Evolutionary conservation across 2,329 filamentous ascomycete species (phyloP).

Genomic region (Epichloe sibirici): DNA sequence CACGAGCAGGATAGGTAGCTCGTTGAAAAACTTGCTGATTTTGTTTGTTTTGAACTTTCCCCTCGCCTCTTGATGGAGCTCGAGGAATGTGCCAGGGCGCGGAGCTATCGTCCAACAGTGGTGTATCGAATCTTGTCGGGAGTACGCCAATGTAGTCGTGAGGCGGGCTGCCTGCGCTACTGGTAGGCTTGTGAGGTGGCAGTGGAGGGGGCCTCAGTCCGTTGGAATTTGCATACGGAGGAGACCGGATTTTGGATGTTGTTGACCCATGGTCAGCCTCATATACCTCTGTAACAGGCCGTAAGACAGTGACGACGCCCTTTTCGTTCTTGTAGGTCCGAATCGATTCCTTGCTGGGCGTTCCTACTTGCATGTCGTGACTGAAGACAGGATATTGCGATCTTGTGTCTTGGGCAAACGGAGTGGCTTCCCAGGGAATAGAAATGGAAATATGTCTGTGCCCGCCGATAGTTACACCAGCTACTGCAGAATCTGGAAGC

Average conservation of each 20-base stretch:
- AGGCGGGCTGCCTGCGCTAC: slow-evolving; percentile 8
- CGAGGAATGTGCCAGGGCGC: slow-evolving; percentile 7
- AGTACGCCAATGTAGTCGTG: slow-evolving; percentile 13
- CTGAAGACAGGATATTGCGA: slow-evolving; percentile 23
- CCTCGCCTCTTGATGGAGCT: slow-evolving; percentile 3
- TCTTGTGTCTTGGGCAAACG: slow-evolving; percentile 22
- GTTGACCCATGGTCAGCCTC: slow-evolving; percentile 5
- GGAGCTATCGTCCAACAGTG: slow-evolving; percentile 11
- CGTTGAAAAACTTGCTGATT: slow-evolving; percentile 5
- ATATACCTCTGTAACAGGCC: slow-evolving; percentile 16
- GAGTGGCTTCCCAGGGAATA: slow-evolving; percentile 39
- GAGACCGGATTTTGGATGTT: not conserved
- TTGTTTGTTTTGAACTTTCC: not conserved
- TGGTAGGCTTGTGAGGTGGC: slow-evolving; percentile 7
- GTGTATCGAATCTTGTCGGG: slow-evolving; percentile 12
- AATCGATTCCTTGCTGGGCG: slow-evolving; percentile 9
- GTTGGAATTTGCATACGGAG: slow-evolving; percentile 1
- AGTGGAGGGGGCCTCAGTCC: not conserved
- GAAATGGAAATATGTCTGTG: slow-evolving; percentile 49
- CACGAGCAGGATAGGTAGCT: slow-evolving; percentile 13
- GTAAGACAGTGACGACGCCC: slow-evolving; percentile 24
- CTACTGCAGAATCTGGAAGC: slow-evolving; percentile 44
- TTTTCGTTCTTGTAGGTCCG: slow-evolving; percentile 22
- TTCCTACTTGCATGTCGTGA: slow-evolving; percentile 7
- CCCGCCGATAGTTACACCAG: slow-evolving; percentile 39